Evolutionary conservation across 2,329 filamentous ascomycete species (phyloP).

Genomic region (Cladosporium sphaerospermum): DNA sequence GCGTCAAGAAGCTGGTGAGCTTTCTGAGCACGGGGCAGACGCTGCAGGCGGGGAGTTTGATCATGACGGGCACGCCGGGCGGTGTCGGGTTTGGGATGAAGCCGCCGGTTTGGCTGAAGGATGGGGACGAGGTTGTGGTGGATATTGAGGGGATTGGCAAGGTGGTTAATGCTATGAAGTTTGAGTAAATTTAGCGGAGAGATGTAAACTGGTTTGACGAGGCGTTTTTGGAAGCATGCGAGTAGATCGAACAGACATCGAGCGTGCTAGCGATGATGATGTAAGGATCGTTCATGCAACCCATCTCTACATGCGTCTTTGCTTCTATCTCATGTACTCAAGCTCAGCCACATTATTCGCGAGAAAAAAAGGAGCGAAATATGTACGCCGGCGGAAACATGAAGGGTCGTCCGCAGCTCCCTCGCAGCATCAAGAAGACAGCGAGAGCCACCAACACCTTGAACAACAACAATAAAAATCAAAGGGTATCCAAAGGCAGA

Average conservation of each 20-base stretch:
- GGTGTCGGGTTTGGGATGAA: slow-evolving; percentile 31
- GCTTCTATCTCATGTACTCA: neutral
- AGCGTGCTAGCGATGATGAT: no score
- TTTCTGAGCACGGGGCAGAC: slow-evolving; percentile 34
- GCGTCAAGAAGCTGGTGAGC: slow-evolving; percentile 31
- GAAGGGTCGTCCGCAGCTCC: neutral
- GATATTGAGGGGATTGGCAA: slow-evolving; percentile 30
- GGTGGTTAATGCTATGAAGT: slow-evolving; percentile 28
- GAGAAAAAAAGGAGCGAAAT: neutral
- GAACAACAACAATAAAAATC: neutral
- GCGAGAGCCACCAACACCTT: neutral
- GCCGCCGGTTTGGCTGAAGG: slow-evolving; percentile 27
- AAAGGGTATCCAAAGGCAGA: slow-evolving; percentile 9
- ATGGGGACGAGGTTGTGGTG: slow-evolving; percentile 31
- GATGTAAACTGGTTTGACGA: neutral
- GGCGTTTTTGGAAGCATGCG: no score
- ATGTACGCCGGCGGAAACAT: neutral
- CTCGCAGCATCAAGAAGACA: neutral
- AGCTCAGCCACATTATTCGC: no score
- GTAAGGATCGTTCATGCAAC: neutral
- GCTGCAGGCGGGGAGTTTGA: slow-evolving; percentile 42
- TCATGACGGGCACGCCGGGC: slow-evolving; percentile 47
- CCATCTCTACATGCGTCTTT: neutral
- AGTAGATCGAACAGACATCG: no score
- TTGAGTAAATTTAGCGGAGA: slow-evolving; percentile 19